Evolutionary conservation across 495 filamentous ascomycete species (phyloP), one percentile per base, ranked within the genome.

Genomic region (Neohortaea acidophila): DNA sequence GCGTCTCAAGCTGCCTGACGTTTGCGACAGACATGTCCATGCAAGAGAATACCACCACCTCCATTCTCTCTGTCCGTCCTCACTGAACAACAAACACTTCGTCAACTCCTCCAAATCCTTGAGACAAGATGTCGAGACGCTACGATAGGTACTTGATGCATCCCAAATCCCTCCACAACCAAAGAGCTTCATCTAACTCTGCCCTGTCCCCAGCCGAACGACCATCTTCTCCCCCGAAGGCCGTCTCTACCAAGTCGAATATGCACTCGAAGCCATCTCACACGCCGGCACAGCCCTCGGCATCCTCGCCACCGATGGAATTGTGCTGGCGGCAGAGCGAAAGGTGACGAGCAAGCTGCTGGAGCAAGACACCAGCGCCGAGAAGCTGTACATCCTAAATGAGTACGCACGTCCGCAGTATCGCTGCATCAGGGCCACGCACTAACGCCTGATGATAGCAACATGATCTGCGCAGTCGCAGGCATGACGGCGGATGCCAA

Each of bases 171-270:
- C 33, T 17, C 21, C 24, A n/a, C n/a, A n/a, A n/a, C n/a, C n/a
- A n/a, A n/a, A n/a, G n/a, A n/a, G n/a, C n/a, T n/a, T n/a, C n/a
- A n/a, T n/a, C n/a, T n/a, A n/a, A n/a, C n/a, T n/a, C n/a, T n/a
- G n/a, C n/a, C n/a, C n/a, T n/a, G n/a, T n/a, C n/a, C 9, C 24
- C 34, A 37, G 39, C 29, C 54, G 96, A 86, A 97, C 89, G 50
- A 97, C 89, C 61, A 97, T 96, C 69, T 97, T 97, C 73, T 97
- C 89, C 34, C 89, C 89, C 44, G 89, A 97, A 64, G 89, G 89
- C 37, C 85, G 89, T 51, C 72, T 97, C 36, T 97, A 97, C 62
- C 89, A 97, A 64, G 89, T 97, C 49, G 89, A 97, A 73, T 97
- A 97, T 73, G 89, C 89, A 11, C 75, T 97, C 15, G 89, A 97